Evolutionary conservation across 257 asterid genomes (phyloP).

Genomic region (Orobanche coerulescens): DNA sequence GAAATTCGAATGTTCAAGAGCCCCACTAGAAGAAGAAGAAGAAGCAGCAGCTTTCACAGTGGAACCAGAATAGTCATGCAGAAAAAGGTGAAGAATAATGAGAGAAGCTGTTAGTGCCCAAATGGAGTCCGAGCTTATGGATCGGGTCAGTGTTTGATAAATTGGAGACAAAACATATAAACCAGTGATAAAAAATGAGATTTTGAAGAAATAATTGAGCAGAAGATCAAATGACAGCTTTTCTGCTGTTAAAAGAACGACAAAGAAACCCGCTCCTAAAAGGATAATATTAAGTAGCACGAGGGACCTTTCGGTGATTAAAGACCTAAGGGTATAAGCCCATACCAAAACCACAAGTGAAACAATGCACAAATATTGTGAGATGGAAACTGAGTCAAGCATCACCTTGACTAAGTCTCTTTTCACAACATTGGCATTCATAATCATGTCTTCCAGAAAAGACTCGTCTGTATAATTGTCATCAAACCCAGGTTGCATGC

Average conservation of each 20-base stretch:
- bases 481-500: conserved; percentile 87
- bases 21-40: neutral
- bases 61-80: conserved; percentile 43
- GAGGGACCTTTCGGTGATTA: conserved; percentile 48
- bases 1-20: conserved; percentile 47
- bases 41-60: conserved; percentile 32
- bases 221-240: conserved; percentile 45
- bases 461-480: conserved; percentile 90
- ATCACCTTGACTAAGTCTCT: conserved; percentile 78
- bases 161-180: conserved; percentile 66
- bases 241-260: conserved; percentile 62
- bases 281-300: conserved; percentile 54
- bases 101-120: conserved; percentile 84
- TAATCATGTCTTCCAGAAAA: conserved; percentile 83
- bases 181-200: conserved; percentile 62
- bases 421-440: conserved; percentile 93
- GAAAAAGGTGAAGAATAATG: conserved; percentile 37
- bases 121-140: conserved; percentile 86
- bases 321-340: conserved; percentile 64
- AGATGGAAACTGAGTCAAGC: conserved; percentile 74
- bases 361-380: conserved; percentile 78
- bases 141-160: conserved; percentile 74
- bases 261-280: conserved; percentile 57
- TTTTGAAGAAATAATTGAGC: conserved; percentile 51
- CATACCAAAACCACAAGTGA: conserved; percentile 85